phyloP scores from a whole-genome alignment of 495 filamentous ascomycete genomes.

The Aspergillus hancockii region DNA sequence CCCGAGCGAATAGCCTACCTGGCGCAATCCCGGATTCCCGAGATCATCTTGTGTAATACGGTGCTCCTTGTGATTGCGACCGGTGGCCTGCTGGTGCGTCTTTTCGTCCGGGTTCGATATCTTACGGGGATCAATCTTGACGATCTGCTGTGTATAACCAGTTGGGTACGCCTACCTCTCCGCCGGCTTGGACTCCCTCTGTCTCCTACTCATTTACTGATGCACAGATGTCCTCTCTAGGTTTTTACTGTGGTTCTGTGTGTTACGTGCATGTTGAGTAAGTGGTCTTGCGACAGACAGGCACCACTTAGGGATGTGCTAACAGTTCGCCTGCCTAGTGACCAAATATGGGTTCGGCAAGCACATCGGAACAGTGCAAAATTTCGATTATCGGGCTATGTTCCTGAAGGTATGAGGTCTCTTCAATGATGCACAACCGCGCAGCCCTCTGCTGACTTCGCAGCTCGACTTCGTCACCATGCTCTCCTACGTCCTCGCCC shows the following conservation, averaged over 20 bases:
- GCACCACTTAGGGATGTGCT: background rate
- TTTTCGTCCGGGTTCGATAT: conserved; percentile 23
- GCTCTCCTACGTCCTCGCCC: conserved; percentile 21
- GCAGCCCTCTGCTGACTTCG: background rate
- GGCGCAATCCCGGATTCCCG: conserved; percentile 19
- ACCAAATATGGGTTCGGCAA: conserved; percentile 27
- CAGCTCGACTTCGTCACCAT: conserved; percentile 27
- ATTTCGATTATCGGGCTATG: conserved; percentile 10
- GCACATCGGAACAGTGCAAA: conserved; percentile 19
- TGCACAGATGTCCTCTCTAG: conserved; percentile 7
- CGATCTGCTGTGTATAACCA: conserved; percentile 22
- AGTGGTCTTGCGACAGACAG: conserved; percentile 1
- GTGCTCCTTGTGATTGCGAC: conserved; percentile 19
- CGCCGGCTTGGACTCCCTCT: background rate
- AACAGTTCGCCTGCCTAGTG: conserved; percentile 15
- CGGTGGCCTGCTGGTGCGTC: conserved; percentile 17
- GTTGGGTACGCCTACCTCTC: conserved; percentile 17
- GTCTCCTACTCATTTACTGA: background rate
- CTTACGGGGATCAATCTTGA: conserved; percentile 24
- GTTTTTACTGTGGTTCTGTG: conserved; percentile 24
- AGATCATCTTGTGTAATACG: conserved; percentile 23
- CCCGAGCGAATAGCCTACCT: conserved; percentile 26
- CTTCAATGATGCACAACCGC: background rate
- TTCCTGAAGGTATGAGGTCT: conserved; percentile 23
- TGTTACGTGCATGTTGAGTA: conserved; percentile 21